phyloP scores from a whole-genome alignment of 306 rosid genomes.

The Rosa rugosa region DNA sequence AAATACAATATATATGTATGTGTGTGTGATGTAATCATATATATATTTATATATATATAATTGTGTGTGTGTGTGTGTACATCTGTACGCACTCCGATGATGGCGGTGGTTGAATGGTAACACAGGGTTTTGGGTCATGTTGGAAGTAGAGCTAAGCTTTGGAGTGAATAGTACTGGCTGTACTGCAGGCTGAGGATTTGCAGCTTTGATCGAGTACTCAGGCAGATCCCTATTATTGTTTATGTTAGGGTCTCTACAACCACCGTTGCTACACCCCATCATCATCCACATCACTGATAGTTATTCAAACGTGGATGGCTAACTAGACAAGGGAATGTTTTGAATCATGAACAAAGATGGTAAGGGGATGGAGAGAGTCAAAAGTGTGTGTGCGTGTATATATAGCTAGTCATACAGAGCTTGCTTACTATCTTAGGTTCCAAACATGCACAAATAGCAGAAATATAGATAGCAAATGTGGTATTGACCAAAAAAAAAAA shows the following conservation, averaged over 20 bases:
- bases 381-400: no score
- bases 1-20: not conserved
- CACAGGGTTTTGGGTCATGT: not conserved
- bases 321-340: not conserved
- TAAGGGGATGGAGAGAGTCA: not conserved
- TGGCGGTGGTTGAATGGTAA: not conserved
- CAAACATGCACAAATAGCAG: not conserved
- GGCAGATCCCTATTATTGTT: not conserved
- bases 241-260: not conserved
- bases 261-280: not conserved
- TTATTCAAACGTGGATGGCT: not conserved
- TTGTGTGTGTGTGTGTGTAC: no score
- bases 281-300: not conserved
- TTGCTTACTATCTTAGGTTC: not conserved
- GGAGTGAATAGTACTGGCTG: not conserved
- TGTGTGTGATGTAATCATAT: not conserved
- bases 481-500: no score
- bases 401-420: not conserved
- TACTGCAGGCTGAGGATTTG: not conserved
- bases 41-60: no score
- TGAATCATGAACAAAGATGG: not conserved
- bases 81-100: not conserved
- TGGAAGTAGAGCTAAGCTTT: slow-evolving; percentile 1
- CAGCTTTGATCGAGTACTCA: not conserved
- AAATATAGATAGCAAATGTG: not conserved